Evolutionary conservation across 2,329 filamentous ascomycete species (phyloP), one percentile per base, ranked within the genome.

Genomic region (Fusarium palustre): DNA sequence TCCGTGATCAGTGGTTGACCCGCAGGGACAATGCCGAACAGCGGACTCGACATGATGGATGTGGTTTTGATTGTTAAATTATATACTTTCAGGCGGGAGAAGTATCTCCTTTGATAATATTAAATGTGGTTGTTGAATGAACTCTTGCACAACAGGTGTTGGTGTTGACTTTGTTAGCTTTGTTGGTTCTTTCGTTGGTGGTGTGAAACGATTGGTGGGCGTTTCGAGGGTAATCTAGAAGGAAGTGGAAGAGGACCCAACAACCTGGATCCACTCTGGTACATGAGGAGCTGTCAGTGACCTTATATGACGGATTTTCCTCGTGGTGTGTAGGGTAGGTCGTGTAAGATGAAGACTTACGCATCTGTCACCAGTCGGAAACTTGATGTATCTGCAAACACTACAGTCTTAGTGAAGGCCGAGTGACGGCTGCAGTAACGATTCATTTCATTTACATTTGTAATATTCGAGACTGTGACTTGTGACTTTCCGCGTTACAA

Each of bases 11-110:
- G 81, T 3, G 87, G 84, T 64, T 86, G 86, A 59, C 88, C 87
- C 25, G 88, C 85, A 15, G 88, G 87, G 59, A 91, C 82, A 69
- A 90, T 81, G 74, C 87, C 87, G 74, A 90, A 88, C 65, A 86
- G 82, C 57, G 83, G 82, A 18, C 46, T 38, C 30, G 59, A 61
- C 50, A 67, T 48, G 31, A 33, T 57, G 57, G 18, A 25, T 36
- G 30, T 47, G 16, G 22, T 15, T 42, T 42, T 30, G 24, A 39
- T 20, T 38, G 8, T 1, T 42, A 30, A 28, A 30, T 13, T 24
- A 31, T 11, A 8, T 31, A 25, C 11, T 36, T 36, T 10, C 13
- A 13, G 34, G 15, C 34, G 42, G 11, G 15, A 24, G 34, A 28
- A 45, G 24, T 34, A 3, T 16, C 20, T 31, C 31, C 24, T 38